Evolutionary conservation across 1,284 basidiomycete genomes (phyloP).

Genomic region (Trichosporon sp.): DNA sequence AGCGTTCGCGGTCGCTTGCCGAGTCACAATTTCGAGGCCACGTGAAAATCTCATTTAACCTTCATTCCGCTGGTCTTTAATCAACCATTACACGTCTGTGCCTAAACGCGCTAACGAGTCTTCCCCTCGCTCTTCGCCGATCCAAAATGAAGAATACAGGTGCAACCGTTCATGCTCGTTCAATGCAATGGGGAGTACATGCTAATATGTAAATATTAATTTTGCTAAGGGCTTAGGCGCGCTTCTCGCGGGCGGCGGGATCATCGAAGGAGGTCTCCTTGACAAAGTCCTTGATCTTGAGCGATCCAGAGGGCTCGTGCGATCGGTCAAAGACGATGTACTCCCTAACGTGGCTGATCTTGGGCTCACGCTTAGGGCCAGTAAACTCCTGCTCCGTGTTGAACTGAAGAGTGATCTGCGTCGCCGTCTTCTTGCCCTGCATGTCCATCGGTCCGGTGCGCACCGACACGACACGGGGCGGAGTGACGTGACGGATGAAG

Average conservation of each 20-base stretch:
- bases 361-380: background rate
- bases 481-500: background rate
- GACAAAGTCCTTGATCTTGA: constrained; percentile 21
- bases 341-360: constrained; percentile 22
- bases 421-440: background rate
- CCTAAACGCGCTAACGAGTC: background rate
- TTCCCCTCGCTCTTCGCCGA: no score
- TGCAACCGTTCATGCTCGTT: background rate
- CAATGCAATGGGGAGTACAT: constrained; percentile 18
- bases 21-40: constrained; percentile 19
- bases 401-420: constrained; percentile 24
- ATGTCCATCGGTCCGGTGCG: constrained; percentile 20
- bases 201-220: background rate
- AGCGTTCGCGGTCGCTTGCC: background rate
- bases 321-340: constrained; percentile 24
- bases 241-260: constrained; percentile 1
- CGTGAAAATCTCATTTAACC: constrained; percentile 16
- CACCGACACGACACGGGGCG: constrained; percentile 24
- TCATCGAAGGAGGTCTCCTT: constrained; percentile 48
- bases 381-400: constrained; percentile 27
- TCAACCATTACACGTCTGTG: background rate
- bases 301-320: background rate
- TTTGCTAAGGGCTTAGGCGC: background rate
- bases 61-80: background rate
- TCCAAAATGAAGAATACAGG: background rate